Evolutionary conservation across 208 protist genomes (phyloP), one percentile per base, ranked within the genome.

Genomic region (Novymonas esmeraldas): DNA sequence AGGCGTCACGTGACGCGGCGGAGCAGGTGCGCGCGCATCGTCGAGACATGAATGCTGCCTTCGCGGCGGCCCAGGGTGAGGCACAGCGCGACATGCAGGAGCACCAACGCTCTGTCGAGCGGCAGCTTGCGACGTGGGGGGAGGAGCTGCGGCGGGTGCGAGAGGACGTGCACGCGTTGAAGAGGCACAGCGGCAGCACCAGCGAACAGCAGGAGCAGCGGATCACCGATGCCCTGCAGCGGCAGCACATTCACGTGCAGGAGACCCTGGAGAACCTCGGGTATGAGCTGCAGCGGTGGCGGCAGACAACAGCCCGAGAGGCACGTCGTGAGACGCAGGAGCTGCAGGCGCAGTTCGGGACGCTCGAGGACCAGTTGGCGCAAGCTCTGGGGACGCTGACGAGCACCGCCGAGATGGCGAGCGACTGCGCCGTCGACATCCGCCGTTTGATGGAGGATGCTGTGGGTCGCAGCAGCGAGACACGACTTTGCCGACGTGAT

Each of bases 401-500:
- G 29, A 81, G 72, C 49, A 80, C 58, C 34, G 63, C 73, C 11
- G 76, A 93, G 4, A 81, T 79, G 38, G 59, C 64, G 6, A 48
- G 58, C 16, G 65, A 51, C 22, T 76, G 80, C 61, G 61, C 78
- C 22, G 45, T 64, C 20, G 84, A 87, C 41, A 26, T 90, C 46
- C 73, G 57, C 22, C 41, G 39, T 11, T 63, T 93, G 46, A 76
- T 92, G 74, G 83, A 95, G 38, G 84, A 84, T 16, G 60, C 63
- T 14, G 72, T 88, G 0, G 54, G 49, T 24, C 69, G 72, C 28
- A 56, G 70, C 11, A 84, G 75, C 44, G 85, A 92, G 48, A 49
- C 89, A 42, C 90, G 87, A 0, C 20, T 57, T n/a, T 91, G 82
- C 31, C 76, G 81, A 28, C 71, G 81, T 34, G 87, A 95, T 45